Percentiles rank a stretch among this genome's conserved stretches.
These are phyloP conservation scores for Pyrrhoderma lamaoense DNA, from an alignment of 1,284 basidiomycete genomes.

Conservation along the genomic window DNA sequence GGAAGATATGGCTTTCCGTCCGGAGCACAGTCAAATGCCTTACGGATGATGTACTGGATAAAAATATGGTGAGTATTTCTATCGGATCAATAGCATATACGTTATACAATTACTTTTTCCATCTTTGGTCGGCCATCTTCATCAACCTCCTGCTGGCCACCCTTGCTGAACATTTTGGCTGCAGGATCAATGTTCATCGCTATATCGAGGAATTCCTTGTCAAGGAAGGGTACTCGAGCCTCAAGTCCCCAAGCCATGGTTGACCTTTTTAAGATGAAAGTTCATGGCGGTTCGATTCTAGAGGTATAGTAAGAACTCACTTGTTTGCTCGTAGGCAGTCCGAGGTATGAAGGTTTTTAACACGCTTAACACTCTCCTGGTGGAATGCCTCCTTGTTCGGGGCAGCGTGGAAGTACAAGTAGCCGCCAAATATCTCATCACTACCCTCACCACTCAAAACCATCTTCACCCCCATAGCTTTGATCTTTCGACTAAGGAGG, in stretches of 20 bases:
- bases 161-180: slow-evolving; percentile 90
- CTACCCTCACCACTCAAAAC: slow-evolving; percentile 97
- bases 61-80: not conserved
- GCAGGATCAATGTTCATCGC: slow-evolving; percentile 88
- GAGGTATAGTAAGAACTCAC: slow-evolving; percentile 30
- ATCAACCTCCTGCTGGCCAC: slow-evolving; percentile 68
- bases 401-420: slow-evolving; percentile 99
- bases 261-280: slow-evolving; percentile 43
- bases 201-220: slow-evolving; percentile 93
- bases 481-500: slow-evolving; percentile 95
- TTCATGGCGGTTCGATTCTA: not conserved
- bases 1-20: slow-evolving; percentile 94
- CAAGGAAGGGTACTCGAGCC: slow-evolving; percentile 97
- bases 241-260: slow-evolving; percentile 99
- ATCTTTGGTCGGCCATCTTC: slow-evolving; percentile 82
- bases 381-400: slow-evolving; percentile 88
- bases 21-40: slow-evolving; percentile 90
- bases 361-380: slow-evolving; percentile 90
- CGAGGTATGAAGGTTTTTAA: slow-evolving; percentile 97
- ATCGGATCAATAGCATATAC: too few species aligned
- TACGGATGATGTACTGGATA: slow-evolving; percentile 86
- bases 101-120: slow-evolving; percentile 67
- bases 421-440: slow-evolving; percentile 97
- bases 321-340: slow-evolving; percentile 99
- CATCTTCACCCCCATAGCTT: slow-evolving; percentile 99